A percentile compares a stretch with the other conserved stretches of the same genome.
These are phyloP conservation scores for Tricholoma matsutake DNA, from an alignment of 768 basidiomycete species.

Conservation along the genomic window DNA sequence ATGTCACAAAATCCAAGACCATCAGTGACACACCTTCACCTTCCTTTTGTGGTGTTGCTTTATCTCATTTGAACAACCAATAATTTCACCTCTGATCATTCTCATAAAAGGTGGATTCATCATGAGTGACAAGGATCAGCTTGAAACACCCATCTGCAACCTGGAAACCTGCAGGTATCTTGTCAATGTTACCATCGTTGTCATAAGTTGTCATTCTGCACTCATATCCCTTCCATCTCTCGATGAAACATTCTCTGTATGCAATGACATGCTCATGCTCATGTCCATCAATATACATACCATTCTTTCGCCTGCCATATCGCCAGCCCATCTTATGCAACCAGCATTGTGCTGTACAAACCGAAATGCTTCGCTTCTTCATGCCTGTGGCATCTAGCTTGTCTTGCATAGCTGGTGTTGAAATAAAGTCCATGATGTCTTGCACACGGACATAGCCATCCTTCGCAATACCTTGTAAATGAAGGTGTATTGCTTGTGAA, in stretches of 20 bases:
- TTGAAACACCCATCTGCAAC: conserved; percentile 10
- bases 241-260: conserved; percentile 27
- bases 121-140: not conserved
- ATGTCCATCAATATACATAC: too few species aligned
- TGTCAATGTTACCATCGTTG: conserved; percentile 23
- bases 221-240: conserved; percentile 25
- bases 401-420: conserved; percentile 19
- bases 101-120: not conserved
- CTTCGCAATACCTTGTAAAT: conserved; percentile 24
- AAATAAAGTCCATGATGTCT: conserved; percentile 29
- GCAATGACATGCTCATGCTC: conserved; percentile 24
- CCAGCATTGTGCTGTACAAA: conserved; percentile 18
- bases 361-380: conserved; percentile 11
- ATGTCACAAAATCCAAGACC: not conserved
- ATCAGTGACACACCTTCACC: not conserved
- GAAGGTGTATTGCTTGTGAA: conserved; percentile 19
- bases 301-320: conserved; percentile 17
- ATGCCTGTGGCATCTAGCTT: conserved; percentile 3
- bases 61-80: too few species aligned
- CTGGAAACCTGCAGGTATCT: conserved; percentile 20
- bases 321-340: conserved; percentile 24
- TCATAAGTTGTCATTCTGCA: conserved; percentile 20
- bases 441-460: conserved; percentile 24
- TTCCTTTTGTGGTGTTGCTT: not conserved
- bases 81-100: too few species aligned